Base-by-base conservation (phyloP, 2,329 filamentous ascomycete species). In the Dothidotthia symphoricarpi region DNA sequence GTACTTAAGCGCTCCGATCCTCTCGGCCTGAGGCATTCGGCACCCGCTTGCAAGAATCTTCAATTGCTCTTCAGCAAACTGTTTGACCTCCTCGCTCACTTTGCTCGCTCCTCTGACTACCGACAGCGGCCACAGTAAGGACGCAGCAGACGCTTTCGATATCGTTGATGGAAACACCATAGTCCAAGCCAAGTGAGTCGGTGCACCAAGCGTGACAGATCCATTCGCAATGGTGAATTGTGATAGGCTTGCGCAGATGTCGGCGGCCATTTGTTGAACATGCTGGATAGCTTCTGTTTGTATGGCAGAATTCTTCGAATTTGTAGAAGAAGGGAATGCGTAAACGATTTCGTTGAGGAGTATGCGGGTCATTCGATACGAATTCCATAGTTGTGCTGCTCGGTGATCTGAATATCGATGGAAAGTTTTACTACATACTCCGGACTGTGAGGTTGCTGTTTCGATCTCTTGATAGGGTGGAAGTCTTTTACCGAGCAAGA, bases 311-410 rank as follows among this genome's bases (percentile, higher is more conserved):
- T 22, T 12, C 16, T 36, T 28, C 19, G 35, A 24, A 17, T 24
- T 30, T 25, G 15, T 19, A 6, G 17, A 16, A 8, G 33, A 26
- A 12, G 13, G 9, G 15, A 36, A 24, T 6, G 24, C 31, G 19
- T 45, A 36, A 16, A 41, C 28, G 9, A 47, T 39, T n/a, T 44
- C 40, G 24, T 51, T 50, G 9, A 54, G 36, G 6, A 54, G 35
- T 12, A 54, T 41, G 17, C 50, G 45, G 9, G 47, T 32, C 40
- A 56, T 51, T 9, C 46, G 40, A 25, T 39, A 45, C 5, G 52
- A 48, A 28, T 52, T 56, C 50, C 48, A 54, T 3, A 53, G 26
- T 17, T 43, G 43, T 8, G 45, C 42, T 3, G 32, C 36, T 16
- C 37, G 39, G 10, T 44, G 49, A 17, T 19, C 40, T 4, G 28